Base-by-base conservation (phyloP, 441 rosid species). In the Adansonia gregorii region DNA sequence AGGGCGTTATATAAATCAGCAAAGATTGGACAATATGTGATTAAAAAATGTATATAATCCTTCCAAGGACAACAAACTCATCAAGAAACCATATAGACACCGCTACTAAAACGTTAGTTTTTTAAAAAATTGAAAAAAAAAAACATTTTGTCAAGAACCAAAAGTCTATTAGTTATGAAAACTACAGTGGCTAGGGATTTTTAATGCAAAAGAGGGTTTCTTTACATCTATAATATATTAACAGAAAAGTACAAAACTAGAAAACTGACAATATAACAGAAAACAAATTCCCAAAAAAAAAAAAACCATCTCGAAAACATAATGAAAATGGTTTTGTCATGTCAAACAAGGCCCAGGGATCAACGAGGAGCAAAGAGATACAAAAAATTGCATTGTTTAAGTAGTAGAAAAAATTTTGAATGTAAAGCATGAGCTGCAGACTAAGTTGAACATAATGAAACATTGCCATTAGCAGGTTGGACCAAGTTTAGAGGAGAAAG, bases 1-100 rank as follows among this genome's bases (percentile, higher is more conserved):
- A 75, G 75, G 76, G 74, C 81, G 82, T 73, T 60, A 39, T 52
- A 80, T 55, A 78, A 66, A 31, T 79, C 55, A 80, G 78, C 31
- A 67, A 85, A 75, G 45, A 8, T 51, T 63, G 45, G 35, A 67
- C 7, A 17, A 46, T 17, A 55, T 24, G 35, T 43, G 49, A 41
- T 35, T 11, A 60, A 54, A 63, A 31, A 49, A 39, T 15, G 11
- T 27, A n/a, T 49, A 27, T 27, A 51, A 22, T 51, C 39, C 39
- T 27, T 54, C 76, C 27, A 77, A 66, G 41, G 43, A 72, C 72
- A 56, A 48, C 17, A 71, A 17, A 61, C 55, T 54, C 15, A 3
- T 54, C 15, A 3, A 41, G 56, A 79, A 24, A 72, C 11, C 52
- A 19, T 54, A 8, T 0, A 48, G 48, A 79, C 58, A 72, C 17